Conservation (phyloP, 495 filamentous ascomycete species). For the Hypoxylon cercidicola region DNA sequence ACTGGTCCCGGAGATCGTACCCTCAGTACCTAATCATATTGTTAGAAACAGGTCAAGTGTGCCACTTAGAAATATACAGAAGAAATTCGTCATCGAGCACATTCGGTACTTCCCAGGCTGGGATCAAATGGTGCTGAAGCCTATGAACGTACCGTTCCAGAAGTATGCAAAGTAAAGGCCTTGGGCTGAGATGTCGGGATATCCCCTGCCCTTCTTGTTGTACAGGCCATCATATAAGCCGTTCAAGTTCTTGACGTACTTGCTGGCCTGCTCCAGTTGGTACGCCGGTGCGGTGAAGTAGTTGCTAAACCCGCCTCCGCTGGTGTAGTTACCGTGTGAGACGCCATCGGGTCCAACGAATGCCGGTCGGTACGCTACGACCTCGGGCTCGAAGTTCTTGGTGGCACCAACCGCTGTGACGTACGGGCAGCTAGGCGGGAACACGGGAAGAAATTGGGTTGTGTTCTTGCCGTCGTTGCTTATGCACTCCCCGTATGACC, state of each 20-base stretch:
- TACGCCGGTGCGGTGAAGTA: constrained; percentile 69
- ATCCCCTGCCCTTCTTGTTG: constrained; percentile 72
- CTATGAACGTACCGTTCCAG: constrained; percentile 52
- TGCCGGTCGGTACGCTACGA: constrained; percentile 56
- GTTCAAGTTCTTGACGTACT: constrained; percentile 64
- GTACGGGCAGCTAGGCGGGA: constrained; percentile 77
- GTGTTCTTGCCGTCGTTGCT: constrained; percentile 76
- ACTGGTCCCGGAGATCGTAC: constrained; percentile 67
- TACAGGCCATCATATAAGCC: constrained; percentile 44
- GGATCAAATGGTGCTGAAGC: no score
- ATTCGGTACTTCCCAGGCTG: no score
- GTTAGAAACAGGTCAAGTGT: no score
- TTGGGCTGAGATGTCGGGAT: constrained; percentile 79
- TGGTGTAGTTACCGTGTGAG: constrained; percentile 50
- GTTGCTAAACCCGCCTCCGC: constrained; percentile 76
- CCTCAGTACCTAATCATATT: constrained; percentile 13
- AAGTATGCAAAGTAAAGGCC: constrained; percentile 50
- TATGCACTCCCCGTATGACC: constrained; percentile 64
- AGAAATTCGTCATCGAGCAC: no score
- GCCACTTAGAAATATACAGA: no score
- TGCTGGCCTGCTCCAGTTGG: constrained; percentile 65
- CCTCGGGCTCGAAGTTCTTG: constrained; percentile 66
- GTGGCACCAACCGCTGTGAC: constrained; percentile 81
- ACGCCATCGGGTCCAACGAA: constrained; percentile 43
- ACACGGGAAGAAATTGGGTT: constrained; percentile 74